Evolutionary conservation across 2,329 filamentous ascomycete species (phyloP), one percentile per base, ranked within the genome.

Genomic region (Magnaporthales sp.): DNA sequence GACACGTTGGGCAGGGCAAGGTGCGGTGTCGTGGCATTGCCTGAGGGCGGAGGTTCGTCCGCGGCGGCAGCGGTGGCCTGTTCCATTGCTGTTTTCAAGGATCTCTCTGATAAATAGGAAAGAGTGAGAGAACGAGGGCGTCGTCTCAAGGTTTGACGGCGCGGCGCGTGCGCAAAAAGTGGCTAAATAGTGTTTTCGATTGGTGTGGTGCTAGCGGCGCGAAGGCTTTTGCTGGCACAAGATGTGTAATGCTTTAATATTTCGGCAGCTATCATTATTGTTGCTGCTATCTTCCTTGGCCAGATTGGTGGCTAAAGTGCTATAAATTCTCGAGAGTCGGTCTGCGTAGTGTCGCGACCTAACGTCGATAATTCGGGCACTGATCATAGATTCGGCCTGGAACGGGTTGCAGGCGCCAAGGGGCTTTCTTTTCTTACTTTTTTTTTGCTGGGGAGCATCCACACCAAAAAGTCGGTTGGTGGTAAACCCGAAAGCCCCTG

Each of bases 1-100:
- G 71, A 70, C 19, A 68, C 61, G 15, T 67, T 68, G 31, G 69
- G 69, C 31, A 69, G 67, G 19, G 71, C 67, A 65, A 70, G 70
- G 56, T 67, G 67, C 60, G 69, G 46, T 29, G 66, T 69, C 9
- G 68, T 63, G 26, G 13, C 30, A 19, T 54, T 58, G 54, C n/a
- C 22, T 2, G 24, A 11, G 29, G 70, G 69, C 24, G 69, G 70
- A 31, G 70, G 68, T 31, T 70, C 70, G 63, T 70, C 69, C 32
- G 67, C 62, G 54, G 54, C 54, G 54, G 54, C 54, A 58, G 54
- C 31, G 32, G 62, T n/a, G 27, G 24, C 22, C 13, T 29, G 30
- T 24, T 51, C 62, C 32, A 51, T 64, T 22, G 32, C 26, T 27
- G 3, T 51, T 6, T 64, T 27, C 11, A 26, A 27, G 26, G 27